These are phyloP conservation scores for Sclerotinia subarctica DNA, from an alignment of 2,329 filamentous ascomycete genomes.

Conservation along the genomic window DNA sequence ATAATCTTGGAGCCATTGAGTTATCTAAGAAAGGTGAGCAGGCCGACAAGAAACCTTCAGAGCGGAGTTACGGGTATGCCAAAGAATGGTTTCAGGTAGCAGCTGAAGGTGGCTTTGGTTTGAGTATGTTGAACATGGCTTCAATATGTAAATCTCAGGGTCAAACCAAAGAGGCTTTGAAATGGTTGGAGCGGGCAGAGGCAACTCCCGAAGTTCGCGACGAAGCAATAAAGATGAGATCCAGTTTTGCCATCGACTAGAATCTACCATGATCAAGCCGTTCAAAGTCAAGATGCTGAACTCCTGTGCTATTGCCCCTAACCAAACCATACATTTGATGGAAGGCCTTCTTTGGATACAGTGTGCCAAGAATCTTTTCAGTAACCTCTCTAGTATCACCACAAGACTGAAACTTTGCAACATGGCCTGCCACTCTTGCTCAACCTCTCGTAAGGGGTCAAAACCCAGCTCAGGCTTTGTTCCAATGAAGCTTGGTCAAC, in stretches of 20 bases:
- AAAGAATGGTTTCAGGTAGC: constrained; percentile 36
- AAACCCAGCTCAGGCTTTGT: neutral
- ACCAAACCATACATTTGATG: neutral
- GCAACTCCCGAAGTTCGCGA: neutral
- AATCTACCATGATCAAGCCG: neutral
- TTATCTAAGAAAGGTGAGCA: constrained; percentile 25
- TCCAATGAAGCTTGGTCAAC: neutral
- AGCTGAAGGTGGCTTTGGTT: constrained; percentile 31
- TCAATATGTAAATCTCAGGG: constrained; percentile 31
- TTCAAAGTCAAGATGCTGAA: neutral
- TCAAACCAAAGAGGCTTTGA: constrained; percentile 24
- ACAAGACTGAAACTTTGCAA: neutral
- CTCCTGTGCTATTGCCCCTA: neutral
- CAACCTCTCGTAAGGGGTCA: neutral
- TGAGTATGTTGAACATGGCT: constrained; percentile 36
- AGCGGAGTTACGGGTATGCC: constrained; percentile 33
- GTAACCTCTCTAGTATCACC: neutral
- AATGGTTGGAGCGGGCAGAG: constrained; percentile 32
- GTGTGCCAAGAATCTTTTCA: neutral
- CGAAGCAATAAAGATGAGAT: constrained; percentile 3
- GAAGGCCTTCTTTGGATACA: neutral
- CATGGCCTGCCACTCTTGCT: too few relatives aligned
- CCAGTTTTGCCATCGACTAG: neutral
- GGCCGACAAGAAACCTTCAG: constrained; percentile 13
- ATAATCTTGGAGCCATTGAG: constrained; percentile 35